A percentile compares a stretch with the other conserved stretches of the same genome.
phyloP scores from a whole-genome alignment of 176 grass and related monocot genomes.

The Areca catechu region DNA sequence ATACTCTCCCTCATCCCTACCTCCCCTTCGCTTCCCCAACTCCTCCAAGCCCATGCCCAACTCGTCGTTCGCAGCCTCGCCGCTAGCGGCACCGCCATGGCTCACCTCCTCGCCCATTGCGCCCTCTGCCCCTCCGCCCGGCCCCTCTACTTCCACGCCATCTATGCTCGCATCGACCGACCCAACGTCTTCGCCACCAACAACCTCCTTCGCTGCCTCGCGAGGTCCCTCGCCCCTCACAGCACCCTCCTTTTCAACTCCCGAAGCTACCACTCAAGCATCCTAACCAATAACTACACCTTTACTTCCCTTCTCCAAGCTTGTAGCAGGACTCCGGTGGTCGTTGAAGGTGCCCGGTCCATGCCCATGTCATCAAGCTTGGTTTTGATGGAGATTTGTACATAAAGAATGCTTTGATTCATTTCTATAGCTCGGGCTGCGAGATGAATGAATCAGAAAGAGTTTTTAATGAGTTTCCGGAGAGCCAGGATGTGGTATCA shows the following conservation, averaged over 20 bases:
- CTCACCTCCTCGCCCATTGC: slow-evolving; percentile 29
- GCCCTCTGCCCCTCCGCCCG: too few relatives aligned
- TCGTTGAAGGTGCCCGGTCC: slow-evolving; percentile 37
- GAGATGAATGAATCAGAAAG: slow-evolving; percentile 25
- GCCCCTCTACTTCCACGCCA: slow-evolving; percentile 21
- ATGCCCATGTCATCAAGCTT: too few relatives aligned
- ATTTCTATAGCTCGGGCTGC: slow-evolving; percentile 45
- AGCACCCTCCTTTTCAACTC: slow-evolving; percentile 43
- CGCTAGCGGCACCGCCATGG: slow-evolving; percentile 27
- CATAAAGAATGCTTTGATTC: too few relatives aligned
- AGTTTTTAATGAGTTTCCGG: slow-evolving; percentile 44
- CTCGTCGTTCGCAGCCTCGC: slow-evolving; percentile 53
- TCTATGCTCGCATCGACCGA: slow-evolving; percentile 19
- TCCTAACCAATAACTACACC: slow-evolving; percentile 45
- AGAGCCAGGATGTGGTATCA: slow-evolving; percentile 34
- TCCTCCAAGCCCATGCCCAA: slow-evolving; percentile 57
- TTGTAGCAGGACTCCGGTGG: background rate
- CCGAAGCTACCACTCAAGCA: slow-evolving; percentile 24
- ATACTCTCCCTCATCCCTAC: too few relatives aligned
- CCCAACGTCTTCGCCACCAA: slow-evolving; percentile 45
- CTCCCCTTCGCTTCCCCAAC: slow-evolving; percentile 22
- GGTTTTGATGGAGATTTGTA: too few relatives aligned
- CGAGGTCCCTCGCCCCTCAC: slow-evolving; percentile 12
- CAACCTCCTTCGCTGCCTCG: slow-evolving; percentile 58
- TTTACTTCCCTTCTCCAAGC: slow-evolving; percentile 36